phyloP scores from a whole-genome alignment of 495 filamentous ascomycete genomes.

The Daldinia bambusicola region DNA sequence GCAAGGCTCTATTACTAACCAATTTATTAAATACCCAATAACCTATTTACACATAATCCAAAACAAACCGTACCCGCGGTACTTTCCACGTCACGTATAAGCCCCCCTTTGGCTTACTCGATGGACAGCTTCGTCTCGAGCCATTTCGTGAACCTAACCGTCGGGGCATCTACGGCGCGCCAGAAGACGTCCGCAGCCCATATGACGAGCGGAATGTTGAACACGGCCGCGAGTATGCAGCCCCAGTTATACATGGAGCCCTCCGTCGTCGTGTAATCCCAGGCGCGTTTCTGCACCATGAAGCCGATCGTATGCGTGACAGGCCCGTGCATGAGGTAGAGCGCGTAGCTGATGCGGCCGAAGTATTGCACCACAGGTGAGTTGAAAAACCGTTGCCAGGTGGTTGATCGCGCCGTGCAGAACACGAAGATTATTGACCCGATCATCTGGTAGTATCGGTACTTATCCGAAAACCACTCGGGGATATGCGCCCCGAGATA shows the following conservation, averaged over 20 bases:
- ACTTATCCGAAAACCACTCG: slow-evolving; percentile 53
- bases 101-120: not conserved
- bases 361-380: slow-evolving; percentile 55
- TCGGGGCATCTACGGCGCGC: slow-evolving; percentile 58
- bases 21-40: slow-evolving; percentile 23
- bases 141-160: slow-evolving; percentile 58
- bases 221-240: slow-evolving; percentile 47
- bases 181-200: slow-evolving; percentile 61
- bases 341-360: slow-evolving; percentile 61
- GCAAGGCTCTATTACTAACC: not conserved
- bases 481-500: slow-evolving; percentile 53
- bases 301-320: slow-evolving; percentile 59
- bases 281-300: slow-evolving; percentile 49
- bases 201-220: slow-evolving; percentile 54
- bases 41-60: slow-evolving; percentile 14
- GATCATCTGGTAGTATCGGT: slow-evolving; percentile 56
- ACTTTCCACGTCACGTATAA: not conserved
- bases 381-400: slow-evolving; percentile 54
- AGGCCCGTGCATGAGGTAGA: slow-evolving; percentile 66
- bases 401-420: slow-evolving; percentile 48
- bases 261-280: slow-evolving; percentile 51
- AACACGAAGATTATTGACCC: slow-evolving; percentile 55
- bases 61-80: slow-evolving; percentile 20
- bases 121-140: slow-evolving; percentile 48
- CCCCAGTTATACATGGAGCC: slow-evolving; percentile 49